Percentiles rank a stretch among this genome's conserved stretches.
These are phyloP conservation scores for Aspergillus asperescens DNA, from an alignment of 495 filamentous ascomycete species.

Conservation along the genomic window DNA sequence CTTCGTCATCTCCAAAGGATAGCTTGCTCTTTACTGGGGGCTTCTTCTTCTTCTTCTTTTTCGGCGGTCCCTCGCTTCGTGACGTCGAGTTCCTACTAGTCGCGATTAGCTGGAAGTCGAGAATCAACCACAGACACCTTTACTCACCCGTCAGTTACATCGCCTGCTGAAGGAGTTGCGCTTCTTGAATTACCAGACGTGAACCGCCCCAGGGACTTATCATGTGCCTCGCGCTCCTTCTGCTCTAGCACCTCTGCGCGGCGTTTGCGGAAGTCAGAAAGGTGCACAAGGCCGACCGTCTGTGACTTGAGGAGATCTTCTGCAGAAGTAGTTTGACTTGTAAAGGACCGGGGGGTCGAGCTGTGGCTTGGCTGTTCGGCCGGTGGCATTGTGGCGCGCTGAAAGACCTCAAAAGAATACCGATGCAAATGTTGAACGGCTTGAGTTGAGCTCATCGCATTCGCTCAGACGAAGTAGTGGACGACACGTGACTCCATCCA, in stretches of 20 bases:
- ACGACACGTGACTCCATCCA: neutral
- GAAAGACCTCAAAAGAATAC: neutral
- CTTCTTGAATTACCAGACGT: slow-evolving; percentile 45
- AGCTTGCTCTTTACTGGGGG: slow-evolving; percentile 57
- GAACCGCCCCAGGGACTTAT: slow-evolving; percentile 48
- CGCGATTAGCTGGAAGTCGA: slow-evolving; percentile 31
- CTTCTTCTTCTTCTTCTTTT: slow-evolving; percentile 71
- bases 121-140: slow-evolving; percentile 15
- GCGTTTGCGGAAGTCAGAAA: slow-evolving; percentile 94
- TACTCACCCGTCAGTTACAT: slow-evolving; percentile 50
- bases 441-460: neutral
- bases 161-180: slow-evolving; percentile 50
- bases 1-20: slow-evolving; percentile 61
- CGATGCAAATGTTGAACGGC: neutral
- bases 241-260: slow-evolving; percentile 91
- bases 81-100: slow-evolving; percentile 39
- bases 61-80: slow-evolving; percentile 41
- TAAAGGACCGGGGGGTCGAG: slow-evolving; percentile 56
- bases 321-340: slow-evolving; percentile 70
- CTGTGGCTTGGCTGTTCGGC: slow-evolving; percentile 34
- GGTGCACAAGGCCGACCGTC: slow-evolving; percentile 87
- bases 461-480: neutral
- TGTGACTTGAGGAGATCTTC: slow-evolving; percentile 88
- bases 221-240: slow-evolving; percentile 76
- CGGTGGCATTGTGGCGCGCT: slow-evolving; percentile 26